phyloP scores from a whole-genome alignment of 352 stramenopile species.

The Globisporangium solare region DNA sequence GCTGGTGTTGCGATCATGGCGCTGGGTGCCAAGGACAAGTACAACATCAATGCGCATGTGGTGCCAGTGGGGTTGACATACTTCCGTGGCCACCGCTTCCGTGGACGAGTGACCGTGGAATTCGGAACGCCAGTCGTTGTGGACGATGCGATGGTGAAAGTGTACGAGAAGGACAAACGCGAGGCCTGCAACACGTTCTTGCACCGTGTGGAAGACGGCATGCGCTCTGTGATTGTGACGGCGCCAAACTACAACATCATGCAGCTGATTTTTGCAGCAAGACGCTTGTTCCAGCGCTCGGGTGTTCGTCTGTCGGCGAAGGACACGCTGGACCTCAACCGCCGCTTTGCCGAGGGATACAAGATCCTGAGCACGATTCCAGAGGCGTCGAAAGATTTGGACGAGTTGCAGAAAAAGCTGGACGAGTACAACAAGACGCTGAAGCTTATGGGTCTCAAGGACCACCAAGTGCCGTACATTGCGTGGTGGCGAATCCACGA shows the following conservation, averaged over 20 bases:
- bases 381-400: constrained; percentile 53
- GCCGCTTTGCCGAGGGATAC: constrained; percentile 88
- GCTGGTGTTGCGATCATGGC: constrained; percentile 98
- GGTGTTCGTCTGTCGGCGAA: constrained; percentile 82
- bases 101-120: constrained; percentile 95
- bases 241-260: constrained; percentile 96
- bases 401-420: constrained; percentile 62
- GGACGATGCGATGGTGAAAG: constrained; percentile 80
- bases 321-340: constrained; percentile 90
- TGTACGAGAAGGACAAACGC: constrained; percentile 86
- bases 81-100: constrained; percentile 95
- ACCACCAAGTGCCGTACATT: constrained; percentile 89
- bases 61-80: constrained; percentile 98
- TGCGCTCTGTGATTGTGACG: constrained; percentile 94
- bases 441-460: constrained; percentile 84
- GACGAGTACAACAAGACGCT: constrained; percentile 85
- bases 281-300: constrained; percentile 92
- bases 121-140: constrained; percentile 92
- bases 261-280: constrained; percentile 93
- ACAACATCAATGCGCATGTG: constrained; percentile 94
- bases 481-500: constrained; percentile 86
- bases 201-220: constrained; percentile 74
- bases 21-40: constrained; percentile 94
- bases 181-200: constrained; percentile 80
- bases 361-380: constrained; percentile 76